Percentiles rank a stretch among this genome's conserved stretches.
These are phyloP conservation scores for Cladosporium cucumerinum DNA, from an alignment of 2,329 filamentous ascomycete species.

Conservation along the genomic window DNA sequence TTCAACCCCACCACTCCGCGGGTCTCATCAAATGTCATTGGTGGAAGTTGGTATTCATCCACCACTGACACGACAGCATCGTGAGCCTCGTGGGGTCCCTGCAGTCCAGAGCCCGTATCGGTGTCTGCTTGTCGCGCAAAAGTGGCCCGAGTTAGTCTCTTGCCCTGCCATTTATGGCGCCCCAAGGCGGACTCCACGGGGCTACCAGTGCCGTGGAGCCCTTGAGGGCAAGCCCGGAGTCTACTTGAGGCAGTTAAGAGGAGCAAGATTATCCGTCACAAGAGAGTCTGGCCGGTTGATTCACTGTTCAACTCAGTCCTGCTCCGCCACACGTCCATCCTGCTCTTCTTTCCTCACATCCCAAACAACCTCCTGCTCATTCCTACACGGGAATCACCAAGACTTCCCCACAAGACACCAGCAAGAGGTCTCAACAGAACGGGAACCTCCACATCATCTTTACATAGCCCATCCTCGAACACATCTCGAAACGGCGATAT, in stretches of 20 bases:
- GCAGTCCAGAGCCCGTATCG: constrained; percentile 13
- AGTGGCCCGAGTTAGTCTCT: constrained; percentile 10
- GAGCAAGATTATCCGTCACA: constrained; percentile 10
- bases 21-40: constrained; percentile 1
- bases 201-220: constrained; percentile 4
- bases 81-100: neutral
- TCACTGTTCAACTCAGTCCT: neutral
- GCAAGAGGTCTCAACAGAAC: neutral
- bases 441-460: neutral
- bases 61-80: constrained; percentile 7
- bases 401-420: neutral
- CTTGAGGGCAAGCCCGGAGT: neutral
- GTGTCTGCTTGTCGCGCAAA: constrained; percentile 13
- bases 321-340: neutral
- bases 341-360: neutral
- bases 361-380: neutral
- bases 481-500: constrained; percentile 23
- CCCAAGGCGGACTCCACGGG: constrained; percentile 12
- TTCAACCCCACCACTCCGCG: constrained; percentile 1
- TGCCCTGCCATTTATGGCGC: neutral
- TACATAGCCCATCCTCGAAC: neutral
- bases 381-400: neutral
- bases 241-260: constrained; percentile 8
- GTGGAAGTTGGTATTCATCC: constrained; percentile 19
- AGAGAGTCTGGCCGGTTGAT: neutral